A percentile compares a stretch with the other conserved stretches of the same genome.
Conservation (phyloP, 2,329 filamentous ascomycete genomes). For the Xylaria hypoxylon region DNA sequence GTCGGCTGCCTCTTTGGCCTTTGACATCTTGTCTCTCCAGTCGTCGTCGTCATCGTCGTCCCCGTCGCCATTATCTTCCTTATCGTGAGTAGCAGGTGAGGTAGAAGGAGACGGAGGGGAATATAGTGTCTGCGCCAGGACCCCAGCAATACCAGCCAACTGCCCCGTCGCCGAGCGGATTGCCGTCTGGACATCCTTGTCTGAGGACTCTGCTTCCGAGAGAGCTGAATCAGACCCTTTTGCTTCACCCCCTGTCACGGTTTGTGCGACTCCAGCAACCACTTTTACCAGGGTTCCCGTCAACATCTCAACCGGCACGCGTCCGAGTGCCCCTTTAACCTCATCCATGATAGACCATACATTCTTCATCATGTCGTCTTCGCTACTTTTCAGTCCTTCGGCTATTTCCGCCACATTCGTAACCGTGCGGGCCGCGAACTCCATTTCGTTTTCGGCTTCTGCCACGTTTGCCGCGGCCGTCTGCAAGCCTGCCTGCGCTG, state of each 20-base stretch:
- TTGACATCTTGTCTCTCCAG: constrained; percentile 10
- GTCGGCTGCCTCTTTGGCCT: constrained; percentile 20
- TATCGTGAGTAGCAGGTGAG: no score
- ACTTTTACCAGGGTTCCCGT: constrained; percentile 13
- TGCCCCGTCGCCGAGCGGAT: constrained; percentile 24
- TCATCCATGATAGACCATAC: constrained; percentile 21
- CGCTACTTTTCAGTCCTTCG: neutral
- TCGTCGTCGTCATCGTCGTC: neutral
- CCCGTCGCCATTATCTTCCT: no score
- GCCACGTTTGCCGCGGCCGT: constrained; percentile 13
- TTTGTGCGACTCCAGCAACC: constrained; percentile 18
- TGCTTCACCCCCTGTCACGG: neutral
- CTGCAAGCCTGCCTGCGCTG: constrained; percentile 22
- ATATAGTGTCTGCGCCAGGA: constrained; percentile 11
- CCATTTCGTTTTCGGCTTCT: constrained; percentile 17
- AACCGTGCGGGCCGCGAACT: constrained; percentile 14
- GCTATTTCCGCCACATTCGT: constrained; percentile 17
- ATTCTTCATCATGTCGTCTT: constrained; percentile 12
- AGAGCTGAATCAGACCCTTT: neutral
- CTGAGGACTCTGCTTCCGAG: neutral
- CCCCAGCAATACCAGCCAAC: constrained; percentile 22
- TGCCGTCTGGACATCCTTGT: constrained; percentile 8
- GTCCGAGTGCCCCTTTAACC: constrained; percentile 16
- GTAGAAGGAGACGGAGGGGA: neutral
- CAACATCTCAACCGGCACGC: constrained; percentile 6